Base-by-base conservation (phyloP, 2,329 filamentous ascomycete genomes). In the Didymosphaeria variabile region DNA sequence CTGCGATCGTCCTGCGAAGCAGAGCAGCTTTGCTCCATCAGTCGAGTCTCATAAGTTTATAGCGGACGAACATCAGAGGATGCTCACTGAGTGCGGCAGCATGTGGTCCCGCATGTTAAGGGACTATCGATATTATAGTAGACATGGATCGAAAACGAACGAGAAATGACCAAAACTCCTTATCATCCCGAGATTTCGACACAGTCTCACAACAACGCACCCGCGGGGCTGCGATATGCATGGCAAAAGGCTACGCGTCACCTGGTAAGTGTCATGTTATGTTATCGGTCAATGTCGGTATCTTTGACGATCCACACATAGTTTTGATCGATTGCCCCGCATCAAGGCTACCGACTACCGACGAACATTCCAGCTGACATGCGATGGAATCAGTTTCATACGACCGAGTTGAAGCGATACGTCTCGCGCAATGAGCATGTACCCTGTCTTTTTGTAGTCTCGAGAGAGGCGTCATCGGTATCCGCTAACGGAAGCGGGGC, bases 1-100 rank as follows among this genome's bases (percentile, higher is more conserved):
- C 26, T 77, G 77, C 29, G 49, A 66, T 13, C 70, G 70, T 61
- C 74, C 69, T 12, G 80, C 80, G 55, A 77, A 79, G 32, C 80
- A 73, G 32, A 82, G 67, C 46, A 72, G 73, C 72, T 77, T 49
- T 26, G 2, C 49, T n/a, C 17, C n/a, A 46, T 65, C 45, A 71
- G 63, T 46, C 42, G 19, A 50, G 13, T n/a, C 36, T 44, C 6
- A 1, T 5, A 13, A 19, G 12, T 19, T 1, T 19, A 12, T 45
- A 59, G 23, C 32, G 42, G 23, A 32, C 34, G 31, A 26, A 26
- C 36, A 12, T 12, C n/a, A 58, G 9, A 29, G 19, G 26, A 12
- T 32, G 52, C 65, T n/a, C 70, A 76, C 73, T 50, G 72, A 73
- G 54, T 74, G 75, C 4, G 75, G 75, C 8, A 76, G 67, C 29